Conservation (phyloP, 371 early-diverging fungal species). For the Apophysomyces sp. region DNA sequence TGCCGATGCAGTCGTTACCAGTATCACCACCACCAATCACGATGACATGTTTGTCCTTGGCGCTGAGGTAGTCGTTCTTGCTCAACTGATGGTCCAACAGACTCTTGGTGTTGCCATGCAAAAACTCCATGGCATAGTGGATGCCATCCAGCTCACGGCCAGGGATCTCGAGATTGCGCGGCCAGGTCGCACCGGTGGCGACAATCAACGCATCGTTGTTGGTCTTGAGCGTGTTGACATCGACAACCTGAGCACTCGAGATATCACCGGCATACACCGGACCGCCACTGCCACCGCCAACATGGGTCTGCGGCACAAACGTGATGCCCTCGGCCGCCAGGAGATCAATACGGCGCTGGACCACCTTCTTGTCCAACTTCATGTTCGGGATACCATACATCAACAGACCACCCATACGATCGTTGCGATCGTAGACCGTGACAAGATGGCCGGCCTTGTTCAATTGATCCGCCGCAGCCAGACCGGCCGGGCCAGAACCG, state of each 20-base stretch:
- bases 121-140: constrained; percentile 97
- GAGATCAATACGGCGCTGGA: constrained; percentile 91
- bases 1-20: constrained; percentile 95
- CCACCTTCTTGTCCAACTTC: constrained; percentile 96
- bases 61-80: constrained; percentile 77
- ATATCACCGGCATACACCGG: constrained; percentile 50
- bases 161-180: constrained; percentile 89
- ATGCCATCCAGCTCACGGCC: constrained; percentile 87
- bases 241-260: constrained; percentile 4
- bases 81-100: constrained; percentile 75
- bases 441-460: constrained; percentile 95
- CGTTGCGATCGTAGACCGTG: constrained; percentile 95
- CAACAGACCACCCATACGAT: constrained; percentile 92
- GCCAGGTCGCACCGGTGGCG: constrained; percentile 97
- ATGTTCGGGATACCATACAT: constrained; percentile 99
- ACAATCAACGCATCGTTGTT: constrained; percentile 84
- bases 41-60: constrained; percentile 91
- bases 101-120: constrained; percentile 87
- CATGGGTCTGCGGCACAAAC: constrained; percentile 83
- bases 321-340: constrained; percentile 89
- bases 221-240: constrained; percentile 60
- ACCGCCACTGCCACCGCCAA: constrained; percentile 51
- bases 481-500: constrained; percentile 95
- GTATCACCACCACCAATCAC: constrained; percentile 99
- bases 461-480: constrained; percentile 96